Base-by-base conservation (phyloP, 2,329 filamentous ascomycete genomes). In the Talaromyces sp. region DNA sequence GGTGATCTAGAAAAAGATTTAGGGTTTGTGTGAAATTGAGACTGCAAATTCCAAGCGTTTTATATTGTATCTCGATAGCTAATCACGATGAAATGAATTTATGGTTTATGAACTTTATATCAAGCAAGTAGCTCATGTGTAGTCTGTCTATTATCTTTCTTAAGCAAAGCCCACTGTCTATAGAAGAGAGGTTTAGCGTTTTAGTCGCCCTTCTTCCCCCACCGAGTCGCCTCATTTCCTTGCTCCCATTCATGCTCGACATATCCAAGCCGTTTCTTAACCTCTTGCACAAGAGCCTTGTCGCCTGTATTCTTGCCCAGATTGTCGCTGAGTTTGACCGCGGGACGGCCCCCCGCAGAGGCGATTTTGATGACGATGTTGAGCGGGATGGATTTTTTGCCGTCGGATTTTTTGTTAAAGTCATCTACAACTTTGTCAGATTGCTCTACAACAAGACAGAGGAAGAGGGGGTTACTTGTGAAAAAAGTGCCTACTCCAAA, bases 321-420 rank as follows among this genome's bases (percentile, higher is more conserved):
- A 70, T 97, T 97, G 74, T 93, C 89, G 64, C 87, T 97, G 66
- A 99, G 90, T 80, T 99, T 99, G 70, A 99, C 86, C 2, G 94
- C 92, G 0, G 88, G 85, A 53, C 87, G 85, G 6, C 92, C 92
- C 14, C 81, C 85, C 0, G 92, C 94, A 10, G 90, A 92, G 63
- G 90, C 91, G 62, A 99, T 83, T 78, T 99, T 99, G 78, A 99
- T 97, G 66, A 99, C 94, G 68, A 99, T 99, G 70, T 99, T 99
- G 58, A 99, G 79, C 0, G 94, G 94, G 17, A 87, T 85, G 0
- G 92, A 97, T 76, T 97, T 97, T 66, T 86, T 86, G 43, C 88
- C 87, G 0, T 87, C 89, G 38, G 81, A 85, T 62, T 83, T 78
- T 65, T 89, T 85, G n/a, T 78, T 79, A 72, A 94, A 99, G 74